Conservation (phyloP, 129 eudicot species). For the Arctium minus region DNA sequence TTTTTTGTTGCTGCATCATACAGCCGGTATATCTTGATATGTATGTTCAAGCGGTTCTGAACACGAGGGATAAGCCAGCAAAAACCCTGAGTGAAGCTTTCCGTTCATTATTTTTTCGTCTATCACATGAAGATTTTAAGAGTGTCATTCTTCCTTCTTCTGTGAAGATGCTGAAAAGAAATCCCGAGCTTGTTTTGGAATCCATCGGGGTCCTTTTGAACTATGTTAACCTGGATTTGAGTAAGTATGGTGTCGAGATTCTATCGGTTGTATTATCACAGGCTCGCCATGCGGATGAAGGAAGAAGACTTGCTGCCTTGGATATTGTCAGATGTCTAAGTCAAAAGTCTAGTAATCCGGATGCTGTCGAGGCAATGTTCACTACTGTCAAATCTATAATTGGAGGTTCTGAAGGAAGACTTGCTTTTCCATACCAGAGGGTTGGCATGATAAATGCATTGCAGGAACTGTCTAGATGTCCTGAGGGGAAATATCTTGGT, state of each 20-base stretch:
- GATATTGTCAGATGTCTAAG: constrained; percentile 67
- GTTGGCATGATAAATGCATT: constrained; percentile 83
- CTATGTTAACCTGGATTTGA: constrained; percentile 68
- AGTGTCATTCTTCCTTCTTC: constrained; percentile 66
- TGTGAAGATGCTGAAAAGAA: constrained; percentile 92
- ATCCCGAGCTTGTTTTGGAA: constrained; percentile 92
- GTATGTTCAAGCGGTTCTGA: constrained; percentile 73
- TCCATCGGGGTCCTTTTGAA: constrained; percentile 66
- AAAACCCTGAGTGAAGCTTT: constrained; percentile 77
- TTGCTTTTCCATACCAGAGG: constrained; percentile 97
- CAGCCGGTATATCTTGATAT: constrained; percentile 83
- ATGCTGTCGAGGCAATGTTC: constrained; percentile 78
- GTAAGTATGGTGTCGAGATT: constrained; percentile 76
- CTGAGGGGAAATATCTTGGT: constrained; percentile 69
- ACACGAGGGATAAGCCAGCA: constrained; percentile 73
- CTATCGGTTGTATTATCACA: constrained; percentile 73
- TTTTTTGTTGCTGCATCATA: constrained; percentile 18
- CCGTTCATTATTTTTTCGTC: constrained; percentile 49
- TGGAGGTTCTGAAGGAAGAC: constrained; percentile 98
- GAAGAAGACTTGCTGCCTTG: constrained; percentile 73
- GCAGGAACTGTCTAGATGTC: constrained; percentile 65
- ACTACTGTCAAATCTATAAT: constrained; percentile 60
- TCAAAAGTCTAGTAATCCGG: constrained; percentile 89
- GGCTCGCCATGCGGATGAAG: constrained; percentile 96
- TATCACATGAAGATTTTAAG: constrained; percentile 88